These are phyloP conservation scores for Combretum micranthum DNA, from an alignment of 345 rosid genomes.

Conservation along the genomic window DNA sequence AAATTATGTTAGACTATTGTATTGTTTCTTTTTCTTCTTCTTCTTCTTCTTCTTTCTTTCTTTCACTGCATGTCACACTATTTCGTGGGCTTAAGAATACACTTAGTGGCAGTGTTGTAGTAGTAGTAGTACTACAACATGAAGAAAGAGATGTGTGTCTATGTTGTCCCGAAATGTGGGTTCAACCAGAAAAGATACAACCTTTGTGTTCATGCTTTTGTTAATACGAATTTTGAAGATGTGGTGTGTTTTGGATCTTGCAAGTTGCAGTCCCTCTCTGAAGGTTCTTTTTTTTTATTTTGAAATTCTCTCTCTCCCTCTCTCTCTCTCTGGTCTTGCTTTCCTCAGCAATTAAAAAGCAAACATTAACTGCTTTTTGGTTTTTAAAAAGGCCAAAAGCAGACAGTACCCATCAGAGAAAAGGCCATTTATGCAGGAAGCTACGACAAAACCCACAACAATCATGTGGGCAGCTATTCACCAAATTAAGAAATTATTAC, in stretches of 20 bases:
- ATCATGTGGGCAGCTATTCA: slow-evolving; percentile 8
- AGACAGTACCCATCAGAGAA: not conserved
- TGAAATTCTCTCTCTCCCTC: not conserved
- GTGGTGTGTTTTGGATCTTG: not conserved
- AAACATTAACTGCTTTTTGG: not conserved
- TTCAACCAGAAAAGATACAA: too few relatives aligned
- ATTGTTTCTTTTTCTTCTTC: too few relatives aligned
- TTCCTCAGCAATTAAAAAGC: not conserved
- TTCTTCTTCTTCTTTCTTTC: slow-evolving; percentile 3
- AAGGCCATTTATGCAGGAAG: slow-evolving; percentile 7
- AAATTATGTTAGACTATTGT: not conserved
- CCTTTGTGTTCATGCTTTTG: not conserved
- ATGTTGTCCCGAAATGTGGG: not conserved
- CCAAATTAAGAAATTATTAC: too few relatives aligned
- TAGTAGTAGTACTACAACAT: not conserved
- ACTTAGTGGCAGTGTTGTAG: not conserved
- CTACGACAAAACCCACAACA: not conserved
- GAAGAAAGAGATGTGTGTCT: slow-evolving; percentile 2
- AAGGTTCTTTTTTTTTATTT: not conserved
- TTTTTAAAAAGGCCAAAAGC: not conserved
- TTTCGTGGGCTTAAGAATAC: not conserved
- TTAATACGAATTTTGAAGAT: not conserved
- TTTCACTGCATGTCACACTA: not conserved
- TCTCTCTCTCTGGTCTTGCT: not conserved
- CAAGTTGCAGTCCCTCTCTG: not conserved